Percentiles rank a stretch among this genome's conserved stretches.
Conservation (phyloP, 768 basidiomycete genomes). For the Tulasnella sp. region DNA sequence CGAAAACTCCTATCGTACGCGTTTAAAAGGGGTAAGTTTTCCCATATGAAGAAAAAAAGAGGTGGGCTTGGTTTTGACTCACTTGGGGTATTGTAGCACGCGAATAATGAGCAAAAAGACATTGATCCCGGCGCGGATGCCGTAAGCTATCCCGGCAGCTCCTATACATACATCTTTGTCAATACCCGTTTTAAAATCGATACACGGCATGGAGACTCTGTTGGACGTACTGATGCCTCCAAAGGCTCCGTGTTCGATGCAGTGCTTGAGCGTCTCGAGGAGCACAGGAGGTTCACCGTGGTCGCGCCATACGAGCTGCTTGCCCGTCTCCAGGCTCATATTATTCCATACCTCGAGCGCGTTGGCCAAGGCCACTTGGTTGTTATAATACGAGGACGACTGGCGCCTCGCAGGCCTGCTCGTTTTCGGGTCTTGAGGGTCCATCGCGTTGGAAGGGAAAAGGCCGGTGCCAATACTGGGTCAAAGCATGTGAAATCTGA, state of each 20-base stretch:
- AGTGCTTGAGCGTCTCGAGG: conserved; percentile 49
- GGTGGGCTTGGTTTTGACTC: conserved; percentile 21
- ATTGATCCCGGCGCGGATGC: conserved; percentile 74
- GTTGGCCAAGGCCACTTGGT: conserved; percentile 74
- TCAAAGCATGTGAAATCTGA: too few relatives aligned
- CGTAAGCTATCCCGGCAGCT: conserved; percentile 69
- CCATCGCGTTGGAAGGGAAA: too few relatives aligned
- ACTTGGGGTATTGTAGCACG: conserved; percentile 59
- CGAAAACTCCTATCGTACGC: conserved; percentile 43
- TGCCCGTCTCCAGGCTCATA: conserved; percentile 43
- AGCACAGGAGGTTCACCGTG: conserved; percentile 66
- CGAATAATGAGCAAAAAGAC: conserved; percentile 67
- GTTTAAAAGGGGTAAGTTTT: not conserved
- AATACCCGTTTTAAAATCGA: not conserved
- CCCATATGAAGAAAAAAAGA: not conserved
- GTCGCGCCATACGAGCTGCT: conserved; percentile 75
- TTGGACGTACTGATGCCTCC: conserved; percentile 70
- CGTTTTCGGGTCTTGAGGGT: too few relatives aligned
- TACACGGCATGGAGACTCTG: not conserved
- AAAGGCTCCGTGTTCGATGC: conserved; percentile 55
- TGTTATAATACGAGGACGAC: conserved; percentile 54
- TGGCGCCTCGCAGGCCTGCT: not conserved
- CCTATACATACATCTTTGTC: conserved; percentile 37
- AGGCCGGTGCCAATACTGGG: too few relatives aligned
- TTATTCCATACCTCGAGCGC: conserved; percentile 47